Conservation (phyloP, 495 filamentous ascomycete genomes). For the Xylaria curta region DNA sequence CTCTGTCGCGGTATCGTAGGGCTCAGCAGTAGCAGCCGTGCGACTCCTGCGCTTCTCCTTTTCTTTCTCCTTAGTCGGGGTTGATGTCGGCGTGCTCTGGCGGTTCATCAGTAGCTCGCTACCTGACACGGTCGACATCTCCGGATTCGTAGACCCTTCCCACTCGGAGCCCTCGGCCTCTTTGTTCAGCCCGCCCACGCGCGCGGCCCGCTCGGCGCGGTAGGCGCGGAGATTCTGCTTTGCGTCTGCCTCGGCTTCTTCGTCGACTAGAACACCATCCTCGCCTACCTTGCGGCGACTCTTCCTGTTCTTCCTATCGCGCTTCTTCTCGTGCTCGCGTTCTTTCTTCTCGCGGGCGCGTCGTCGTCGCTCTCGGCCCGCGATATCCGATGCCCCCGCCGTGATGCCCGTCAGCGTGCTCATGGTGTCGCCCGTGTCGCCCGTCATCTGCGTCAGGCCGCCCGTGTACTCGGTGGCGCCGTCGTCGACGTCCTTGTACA, state of each 20-base stretch:
- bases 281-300: constrained; percentile 47
- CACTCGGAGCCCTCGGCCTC: constrained; percentile 74
- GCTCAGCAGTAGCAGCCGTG: neutral
- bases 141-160: constrained; percentile 65
- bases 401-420: constrained; percentile 51
- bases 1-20: constrained; percentile 6
- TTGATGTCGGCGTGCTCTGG: constrained; percentile 60
- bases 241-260: constrained; percentile 72
- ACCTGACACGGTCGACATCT: constrained; percentile 56
- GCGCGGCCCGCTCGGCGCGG: constrained; percentile 80
- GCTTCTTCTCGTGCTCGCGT: constrained; percentile 53
- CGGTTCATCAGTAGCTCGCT: constrained; percentile 57
- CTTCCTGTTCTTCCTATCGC: constrained; percentile 49
- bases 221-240: constrained; percentile 67
- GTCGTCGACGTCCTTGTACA: constrained; percentile 71
- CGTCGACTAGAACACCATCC: constrained; percentile 57
- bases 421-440: constrained; percentile 43
- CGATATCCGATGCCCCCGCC: constrained; percentile 52
- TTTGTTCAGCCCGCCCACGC: constrained; percentile 85
- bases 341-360: constrained; percentile 59
- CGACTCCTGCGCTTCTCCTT: constrained; percentile 1
- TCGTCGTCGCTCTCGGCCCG: constrained; percentile 52
- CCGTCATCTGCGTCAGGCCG: constrained; percentile 47
- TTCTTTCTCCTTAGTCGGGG: constrained; percentile 50
- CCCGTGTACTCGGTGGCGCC: constrained; percentile 56